Evolutionary conservation across 2,329 filamentous ascomycete genomes (phyloP).

Genomic region (Trichophyton mentagrophytes): DNA sequence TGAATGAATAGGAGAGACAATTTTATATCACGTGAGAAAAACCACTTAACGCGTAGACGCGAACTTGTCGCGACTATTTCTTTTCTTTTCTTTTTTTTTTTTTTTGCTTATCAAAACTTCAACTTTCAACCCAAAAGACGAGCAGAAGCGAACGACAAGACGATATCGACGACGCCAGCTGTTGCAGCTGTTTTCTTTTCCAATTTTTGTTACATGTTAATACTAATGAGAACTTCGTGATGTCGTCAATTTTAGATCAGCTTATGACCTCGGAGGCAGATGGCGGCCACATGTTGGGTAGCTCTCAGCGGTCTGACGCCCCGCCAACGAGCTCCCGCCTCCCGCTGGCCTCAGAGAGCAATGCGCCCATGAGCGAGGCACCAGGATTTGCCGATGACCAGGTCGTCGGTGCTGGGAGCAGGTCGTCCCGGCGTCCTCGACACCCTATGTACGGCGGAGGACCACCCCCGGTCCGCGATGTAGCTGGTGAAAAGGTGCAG

Average conservation of each 20-base stretch:
- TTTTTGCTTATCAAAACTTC: not conserved
- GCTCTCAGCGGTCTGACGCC: constrained; percentile 7
- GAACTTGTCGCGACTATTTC: not conserved
- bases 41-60: not conserved
- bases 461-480: constrained; percentile 47
- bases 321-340: constrained; percentile 42
- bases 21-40: not conserved
- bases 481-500: constrained; percentile 50
- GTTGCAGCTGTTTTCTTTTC: not conserved
- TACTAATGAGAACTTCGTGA: not conserved
- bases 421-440: constrained; percentile 36
- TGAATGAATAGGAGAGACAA: not conserved
- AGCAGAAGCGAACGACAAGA: not conserved
- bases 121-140: not conserved
- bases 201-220: not conserved
- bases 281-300: not conserved
- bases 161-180: not conserved
- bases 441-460: constrained; percentile 39
- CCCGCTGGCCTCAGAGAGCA: constrained; percentile 38
- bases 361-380: constrained; percentile 41
- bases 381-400: constrained; percentile 51
- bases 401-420: constrained; percentile 42
- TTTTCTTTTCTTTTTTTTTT: not conserved
- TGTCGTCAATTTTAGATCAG: constrained; percentile 11
- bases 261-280: constrained; percentile 9